phyloP scores from a whole-genome alignment of 148 eudicot genomes.

The Amaranthus palmeri region DNA sequence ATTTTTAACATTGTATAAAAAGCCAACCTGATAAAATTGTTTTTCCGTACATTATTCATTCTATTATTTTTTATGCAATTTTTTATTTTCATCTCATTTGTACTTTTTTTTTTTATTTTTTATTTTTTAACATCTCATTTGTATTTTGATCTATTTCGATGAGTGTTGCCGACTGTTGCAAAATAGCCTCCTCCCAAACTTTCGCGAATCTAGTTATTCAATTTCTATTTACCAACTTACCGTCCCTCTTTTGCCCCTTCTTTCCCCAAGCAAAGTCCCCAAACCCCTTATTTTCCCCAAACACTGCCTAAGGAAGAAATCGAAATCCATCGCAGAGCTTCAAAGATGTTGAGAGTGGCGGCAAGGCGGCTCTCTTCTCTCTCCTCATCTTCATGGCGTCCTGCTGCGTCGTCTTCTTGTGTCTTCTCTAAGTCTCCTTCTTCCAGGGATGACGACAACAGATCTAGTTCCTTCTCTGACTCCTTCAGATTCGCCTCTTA shows the following conservation, averaged over 20 bases:
- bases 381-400: constrained; percentile 31
- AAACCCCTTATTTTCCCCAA: constrained; percentile 1
- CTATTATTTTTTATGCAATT: too few species aligned
- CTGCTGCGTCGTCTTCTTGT: constrained; percentile 25
- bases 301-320: background rate
- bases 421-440: constrained; percentile 17
- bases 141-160: too few species aligned
- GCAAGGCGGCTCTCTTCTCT: constrained; percentile 42
- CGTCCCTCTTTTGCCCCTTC: background rate
- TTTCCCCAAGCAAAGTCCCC: too few species aligned
- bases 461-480: constrained; percentile 20
- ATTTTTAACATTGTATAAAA: too few species aligned
- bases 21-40: too few species aligned
- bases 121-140: too few species aligned
- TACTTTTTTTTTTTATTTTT: too few species aligned
- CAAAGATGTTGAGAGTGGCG: constrained; percentile 39
- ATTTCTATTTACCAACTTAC: background rate
- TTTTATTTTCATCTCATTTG: too few species aligned
- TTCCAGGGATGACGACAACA: constrained; percentile 18
- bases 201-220: too few species aligned
- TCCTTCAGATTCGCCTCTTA: constrained; percentile 19
- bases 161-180: too few species aligned
- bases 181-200: too few species aligned
- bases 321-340: background rate
- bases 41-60: too few species aligned